Evolutionary conservation across 176 grass and related monocot genomes (phyloP).

Genomic region (Rhynchospora tenuis): DNA sequence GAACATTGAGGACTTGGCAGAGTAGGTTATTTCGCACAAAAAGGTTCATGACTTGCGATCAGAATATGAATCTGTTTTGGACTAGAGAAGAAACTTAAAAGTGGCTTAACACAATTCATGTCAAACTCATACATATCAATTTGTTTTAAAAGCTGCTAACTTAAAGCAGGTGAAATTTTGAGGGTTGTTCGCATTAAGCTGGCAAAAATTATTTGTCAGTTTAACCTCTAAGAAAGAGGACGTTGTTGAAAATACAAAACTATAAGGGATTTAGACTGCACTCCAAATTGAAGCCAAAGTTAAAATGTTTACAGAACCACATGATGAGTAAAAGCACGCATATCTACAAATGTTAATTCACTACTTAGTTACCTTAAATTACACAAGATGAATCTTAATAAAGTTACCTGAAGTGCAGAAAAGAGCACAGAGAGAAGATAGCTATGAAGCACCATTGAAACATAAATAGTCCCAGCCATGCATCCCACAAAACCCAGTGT

Average conservation of each 20-base stretch:
- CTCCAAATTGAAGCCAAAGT: neutral
- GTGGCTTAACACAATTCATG: neutral
- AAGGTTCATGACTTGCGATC: neutral
- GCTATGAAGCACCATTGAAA: conserved; percentile 93
- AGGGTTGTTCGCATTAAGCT: neutral
- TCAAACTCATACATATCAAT: neutral
- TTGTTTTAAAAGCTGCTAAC: neutral
- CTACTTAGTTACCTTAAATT: neutral
- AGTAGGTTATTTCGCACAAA: no score
- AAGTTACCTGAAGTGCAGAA: conserved; percentile 74
- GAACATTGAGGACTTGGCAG: neutral
- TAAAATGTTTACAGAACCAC: neutral
- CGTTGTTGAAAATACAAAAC: neutral
- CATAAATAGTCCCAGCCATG: conserved; percentile 94
- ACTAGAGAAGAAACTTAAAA: no score
- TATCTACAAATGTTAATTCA: neutral
- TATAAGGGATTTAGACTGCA: neutral
- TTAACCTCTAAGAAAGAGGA: neutral
- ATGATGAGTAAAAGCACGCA: neutral
- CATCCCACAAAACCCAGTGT: conserved; percentile 75
- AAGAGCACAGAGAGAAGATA: conserved; percentile 96
- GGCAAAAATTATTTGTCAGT: neutral
- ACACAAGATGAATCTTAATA: neutral
- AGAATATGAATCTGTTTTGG: no score
- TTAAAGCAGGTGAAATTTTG: neutral